Conservation (phyloP, 75 land plant species). For the Chamaecyparis obtusa region DNA sequence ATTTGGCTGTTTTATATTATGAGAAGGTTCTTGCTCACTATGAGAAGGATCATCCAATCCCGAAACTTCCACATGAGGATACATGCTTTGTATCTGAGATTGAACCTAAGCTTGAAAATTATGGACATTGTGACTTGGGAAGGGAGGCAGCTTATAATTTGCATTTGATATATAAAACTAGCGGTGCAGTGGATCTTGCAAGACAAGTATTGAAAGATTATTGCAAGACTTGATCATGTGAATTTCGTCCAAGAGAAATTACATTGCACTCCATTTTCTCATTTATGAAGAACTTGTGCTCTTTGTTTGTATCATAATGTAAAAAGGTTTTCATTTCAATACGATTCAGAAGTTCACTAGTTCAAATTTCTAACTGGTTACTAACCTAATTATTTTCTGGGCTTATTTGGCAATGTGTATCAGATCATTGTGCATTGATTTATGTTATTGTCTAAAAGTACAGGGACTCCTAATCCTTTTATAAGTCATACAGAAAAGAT, state of each 20-base stretch:
- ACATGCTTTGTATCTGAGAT: conserved; percentile 16
- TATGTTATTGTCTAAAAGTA: neutral
- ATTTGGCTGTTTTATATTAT: conserved; percentile 80
- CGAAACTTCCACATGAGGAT: conserved; percentile 54
- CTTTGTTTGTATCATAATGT: neutral
- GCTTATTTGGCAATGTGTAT: neutral
- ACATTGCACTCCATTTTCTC: neutral
- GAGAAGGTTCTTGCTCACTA: conserved; percentile 74
- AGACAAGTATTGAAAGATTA: conserved; percentile 80
- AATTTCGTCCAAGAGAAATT: neutral
- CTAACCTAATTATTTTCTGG: neutral
- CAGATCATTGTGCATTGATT: neutral
- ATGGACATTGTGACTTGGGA: conserved; percentile 72
- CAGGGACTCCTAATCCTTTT: neutral
- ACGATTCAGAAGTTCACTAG: neutral
- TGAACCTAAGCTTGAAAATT: conserved; percentile 12
- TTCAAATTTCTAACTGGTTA: neutral
- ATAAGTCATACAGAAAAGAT: neutral
- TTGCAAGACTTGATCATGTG: conserved; percentile 42
- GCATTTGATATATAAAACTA: conserved; percentile 84
- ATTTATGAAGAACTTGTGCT: neutral
- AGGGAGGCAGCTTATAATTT: conserved; percentile 90
- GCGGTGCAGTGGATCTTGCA: conserved; percentile 87
- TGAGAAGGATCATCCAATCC: conserved; percentile 63
- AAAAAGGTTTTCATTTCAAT: neutral